Percentiles rank a stretch among this genome's conserved stretches.
Conservation (phyloP, 2,329 filamentous ascomycete genomes). For the Diatrype stigma region DNA sequence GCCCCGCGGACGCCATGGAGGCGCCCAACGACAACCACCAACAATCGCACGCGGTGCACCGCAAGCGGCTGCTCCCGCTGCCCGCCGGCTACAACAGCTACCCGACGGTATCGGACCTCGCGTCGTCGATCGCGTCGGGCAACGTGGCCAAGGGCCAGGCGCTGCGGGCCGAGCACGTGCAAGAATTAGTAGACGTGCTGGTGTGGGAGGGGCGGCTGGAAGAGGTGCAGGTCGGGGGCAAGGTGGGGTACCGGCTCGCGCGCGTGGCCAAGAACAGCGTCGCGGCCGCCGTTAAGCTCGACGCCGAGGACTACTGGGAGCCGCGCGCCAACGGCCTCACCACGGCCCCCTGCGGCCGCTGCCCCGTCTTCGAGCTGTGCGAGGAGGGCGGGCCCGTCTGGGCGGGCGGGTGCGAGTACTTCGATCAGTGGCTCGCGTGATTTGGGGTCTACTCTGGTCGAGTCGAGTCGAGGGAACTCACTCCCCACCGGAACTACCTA, state of each 20-base stretch:
- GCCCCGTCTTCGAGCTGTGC: slow-evolving; percentile 90
- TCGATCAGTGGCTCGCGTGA: slow-evolving; percentile 71
- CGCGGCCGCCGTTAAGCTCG: slow-evolving; percentile 18
- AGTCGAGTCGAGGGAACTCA: too few species aligned
- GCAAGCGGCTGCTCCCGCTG: slow-evolving; percentile 51
- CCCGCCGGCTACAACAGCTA: slow-evolving; percentile 71
- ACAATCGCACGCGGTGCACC: slow-evolving; percentile 25
- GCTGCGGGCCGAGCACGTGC: slow-evolving; percentile 69
- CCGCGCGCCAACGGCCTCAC: slow-evolving; percentile 68
- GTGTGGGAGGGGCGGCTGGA: slow-evolving; percentile 85
- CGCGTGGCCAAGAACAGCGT: slow-evolving; percentile 41
- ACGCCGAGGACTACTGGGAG: slow-evolving; percentile 30
- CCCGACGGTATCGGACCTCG: slow-evolving; percentile 75
- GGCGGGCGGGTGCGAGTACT: slow-evolving; percentile 87
- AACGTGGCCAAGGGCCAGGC: slow-evolving; percentile 70
- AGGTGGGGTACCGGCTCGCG: slow-evolving; percentile 49
- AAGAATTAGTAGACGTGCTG: slow-evolving; percentile 82
- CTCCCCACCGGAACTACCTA: too few species aligned
- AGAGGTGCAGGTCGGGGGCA: slow-evolving; percentile 46
- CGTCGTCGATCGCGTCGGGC: slow-evolving; percentile 64
- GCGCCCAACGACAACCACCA: slow-evolving; percentile 23
- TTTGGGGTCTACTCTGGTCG: not conserved
- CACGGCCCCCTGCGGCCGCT: slow-evolving; percentile 84
- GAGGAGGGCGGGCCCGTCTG: slow-evolving; percentile 87
- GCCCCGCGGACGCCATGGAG: slow-evolving; percentile 43